phyloP scores from a whole-genome alignment of 495 filamentous ascomycete genomes.

The Penicillium manginii region DNA sequence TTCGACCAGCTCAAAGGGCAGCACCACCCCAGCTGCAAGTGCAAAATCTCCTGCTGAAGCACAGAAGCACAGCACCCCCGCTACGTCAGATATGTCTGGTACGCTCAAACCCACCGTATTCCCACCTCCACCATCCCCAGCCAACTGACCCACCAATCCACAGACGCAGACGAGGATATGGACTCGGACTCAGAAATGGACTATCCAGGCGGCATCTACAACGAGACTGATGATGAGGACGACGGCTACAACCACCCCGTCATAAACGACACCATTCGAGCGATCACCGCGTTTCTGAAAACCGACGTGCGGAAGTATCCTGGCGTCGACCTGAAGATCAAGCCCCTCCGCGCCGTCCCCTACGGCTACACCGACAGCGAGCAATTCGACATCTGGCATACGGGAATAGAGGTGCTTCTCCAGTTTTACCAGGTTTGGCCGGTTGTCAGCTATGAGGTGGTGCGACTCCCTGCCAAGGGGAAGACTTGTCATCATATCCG shows the following conservation, averaged over 20 bases:
- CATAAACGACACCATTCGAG: not conserved
- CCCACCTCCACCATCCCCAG: too few relatives aligned
- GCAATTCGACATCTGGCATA: not conserved
- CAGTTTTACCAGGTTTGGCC: not conserved
- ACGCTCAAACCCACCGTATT: too few relatives aligned
- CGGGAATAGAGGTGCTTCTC: not conserved
- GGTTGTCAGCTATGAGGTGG: not conserved
- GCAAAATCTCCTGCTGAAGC: too few relatives aligned
- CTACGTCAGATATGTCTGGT: too few relatives aligned
- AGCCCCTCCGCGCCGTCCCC: not conserved
- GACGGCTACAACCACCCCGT: not conserved
- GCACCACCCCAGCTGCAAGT: too few relatives aligned
- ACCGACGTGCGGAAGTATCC: not conserved
- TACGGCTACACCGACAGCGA: not conserved
- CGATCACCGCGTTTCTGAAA: not conserved
- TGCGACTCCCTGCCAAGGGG: not conserved
- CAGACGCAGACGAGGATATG: too few relatives aligned
- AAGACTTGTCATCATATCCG: not conserved
- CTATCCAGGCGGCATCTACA: too few relatives aligned
- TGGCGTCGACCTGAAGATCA: not conserved
- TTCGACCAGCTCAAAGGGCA: too few relatives aligned
- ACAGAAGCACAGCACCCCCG: too few relatives aligned
- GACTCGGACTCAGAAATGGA: too few relatives aligned
- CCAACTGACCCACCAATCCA: too few relatives aligned
- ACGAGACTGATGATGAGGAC: not conserved